phyloP scores from a whole-genome alignment of 2,329 filamentous ascomycete species.

The Neofusicoccum sp. region DNA sequence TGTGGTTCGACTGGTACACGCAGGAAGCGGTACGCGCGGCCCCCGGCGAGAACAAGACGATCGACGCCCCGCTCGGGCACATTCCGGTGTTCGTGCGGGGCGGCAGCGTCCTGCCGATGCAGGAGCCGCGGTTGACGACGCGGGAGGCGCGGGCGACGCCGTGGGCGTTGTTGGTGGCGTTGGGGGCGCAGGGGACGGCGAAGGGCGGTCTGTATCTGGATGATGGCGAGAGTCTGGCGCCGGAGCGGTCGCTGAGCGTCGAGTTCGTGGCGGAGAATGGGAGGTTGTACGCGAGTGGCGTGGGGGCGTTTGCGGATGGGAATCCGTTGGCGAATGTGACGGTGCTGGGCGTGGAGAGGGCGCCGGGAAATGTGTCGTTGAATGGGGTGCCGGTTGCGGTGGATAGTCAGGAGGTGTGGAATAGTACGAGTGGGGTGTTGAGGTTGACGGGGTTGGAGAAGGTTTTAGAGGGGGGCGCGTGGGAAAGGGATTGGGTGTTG shows the following conservation, averaged over 20 bases:
- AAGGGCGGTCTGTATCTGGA: constrained; percentile 67
- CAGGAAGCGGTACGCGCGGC: constrained; percentile 53
- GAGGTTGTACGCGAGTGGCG: constrained; percentile 48
- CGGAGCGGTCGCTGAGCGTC: constrained; percentile 56
- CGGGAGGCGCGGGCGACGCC: constrained; percentile 60
- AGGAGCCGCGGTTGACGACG: constrained; percentile 68
- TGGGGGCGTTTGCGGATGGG: constrained; percentile 55
- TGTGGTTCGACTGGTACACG: constrained; percentile 83
- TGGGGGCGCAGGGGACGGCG: constrained; percentile 56
- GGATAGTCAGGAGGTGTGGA: constrained; percentile 47
- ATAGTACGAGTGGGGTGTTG: constrained; percentile 49
- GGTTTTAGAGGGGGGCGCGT: constrained; percentile 57
- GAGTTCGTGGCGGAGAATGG: constrained; percentile 46
- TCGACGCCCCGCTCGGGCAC: constrained; percentile 61
- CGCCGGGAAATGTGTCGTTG: constrained; percentile 39
- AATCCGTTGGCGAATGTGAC: constrained; percentile 63
- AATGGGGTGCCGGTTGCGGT: constrained; percentile 33
- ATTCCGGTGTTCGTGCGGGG: constrained; percentile 72
- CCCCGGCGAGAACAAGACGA: constrained; percentile 58
- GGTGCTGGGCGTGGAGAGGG: constrained; percentile 55
- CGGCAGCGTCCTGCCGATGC: constrained; percentile 64
- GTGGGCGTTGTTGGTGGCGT: constrained; percentile 66
- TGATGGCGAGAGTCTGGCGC: constrained; percentile 67
- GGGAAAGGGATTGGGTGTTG: constrained; percentile 57
- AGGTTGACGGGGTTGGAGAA: constrained; percentile 51